Evolutionary conservation across 208 protist genomes (phyloP).

Genomic region (Porcisia deanei): DNA sequence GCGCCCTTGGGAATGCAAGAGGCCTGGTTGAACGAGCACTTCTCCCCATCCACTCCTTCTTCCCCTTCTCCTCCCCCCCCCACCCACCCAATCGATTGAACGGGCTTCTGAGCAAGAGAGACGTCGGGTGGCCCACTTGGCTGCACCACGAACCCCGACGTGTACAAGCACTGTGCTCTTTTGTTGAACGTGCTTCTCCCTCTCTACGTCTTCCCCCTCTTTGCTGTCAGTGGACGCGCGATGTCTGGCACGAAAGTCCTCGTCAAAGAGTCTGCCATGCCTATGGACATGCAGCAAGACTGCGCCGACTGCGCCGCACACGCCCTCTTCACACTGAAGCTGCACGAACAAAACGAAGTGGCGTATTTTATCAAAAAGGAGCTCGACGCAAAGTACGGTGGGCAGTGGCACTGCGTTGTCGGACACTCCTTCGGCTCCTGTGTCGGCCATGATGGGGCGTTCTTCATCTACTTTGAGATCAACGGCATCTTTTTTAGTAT

Average conservation of each 20-base stretch:
- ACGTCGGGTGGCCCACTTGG: not conserved
- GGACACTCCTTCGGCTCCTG: slow-evolving; percentile 99
- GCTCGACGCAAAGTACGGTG: slow-evolving; percentile 98
- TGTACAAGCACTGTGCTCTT: not conserved
- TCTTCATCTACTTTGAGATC: slow-evolving; percentile 99
- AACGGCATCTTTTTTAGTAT: slow-evolving; percentile 98
- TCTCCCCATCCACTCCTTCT: not conserved
- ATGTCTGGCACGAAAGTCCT: slow-evolving; percentile 72
- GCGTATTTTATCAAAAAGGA: slow-evolving; percentile 99
- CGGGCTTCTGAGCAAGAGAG: not conserved
- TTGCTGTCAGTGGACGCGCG: not conserved
- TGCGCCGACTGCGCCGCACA: slow-evolving; percentile 86
- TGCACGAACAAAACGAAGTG: slow-evolving; percentile 97
- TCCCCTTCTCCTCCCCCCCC: not conserved
- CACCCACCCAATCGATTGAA: not conserved
- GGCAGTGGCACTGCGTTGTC: slow-evolving; percentile 99
- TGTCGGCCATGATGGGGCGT: slow-evolving; percentile 98
- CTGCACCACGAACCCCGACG: not conserved
- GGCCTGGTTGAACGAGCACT: not conserved
- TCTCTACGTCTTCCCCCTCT: slow-evolving; percentile 3
- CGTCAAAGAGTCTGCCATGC: slow-evolving; percentile 82
- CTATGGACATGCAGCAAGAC: slow-evolving; percentile 83
- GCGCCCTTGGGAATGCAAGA: not conserved
- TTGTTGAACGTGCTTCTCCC: not conserved
- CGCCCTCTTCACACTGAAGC: slow-evolving; percentile 51